phyloP scores from a whole-genome alignment of 208 protist genomes.

The Leptomonas seymouri region DNA sequence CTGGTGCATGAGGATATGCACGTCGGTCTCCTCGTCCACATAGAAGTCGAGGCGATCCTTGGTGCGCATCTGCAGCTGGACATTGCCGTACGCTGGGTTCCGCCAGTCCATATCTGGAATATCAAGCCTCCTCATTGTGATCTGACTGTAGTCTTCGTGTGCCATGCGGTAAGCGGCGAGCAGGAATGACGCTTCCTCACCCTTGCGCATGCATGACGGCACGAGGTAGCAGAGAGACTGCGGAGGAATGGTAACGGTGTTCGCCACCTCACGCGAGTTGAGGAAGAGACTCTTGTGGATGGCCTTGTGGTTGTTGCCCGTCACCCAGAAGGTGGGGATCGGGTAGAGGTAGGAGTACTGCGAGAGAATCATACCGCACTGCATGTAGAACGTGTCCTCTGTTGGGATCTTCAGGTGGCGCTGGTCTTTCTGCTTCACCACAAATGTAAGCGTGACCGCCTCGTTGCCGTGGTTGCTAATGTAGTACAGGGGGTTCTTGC shows the following conservation, averaged over 20 bases:
- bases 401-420: slow-evolving; percentile 46
- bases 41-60: slow-evolving; percentile 85
- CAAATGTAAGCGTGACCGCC: slow-evolving; percentile 41
- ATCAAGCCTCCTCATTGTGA: slow-evolving; percentile 51
- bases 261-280: slow-evolving; percentile 77
- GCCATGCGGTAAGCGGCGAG: slow-evolving; percentile 52
- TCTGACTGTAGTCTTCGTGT: slow-evolving; percentile 41
- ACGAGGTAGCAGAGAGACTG: slow-evolving; percentile 77
- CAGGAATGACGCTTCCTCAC: slow-evolving; percentile 49
- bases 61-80: slow-evolving; percentile 43
- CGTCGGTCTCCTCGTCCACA: slow-evolving; percentile 66
- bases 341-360: slow-evolving; percentile 40
- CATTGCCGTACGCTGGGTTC: slow-evolving; percentile 39
- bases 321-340: slow-evolving; percentile 71
- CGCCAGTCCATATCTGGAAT: slow-evolving; percentile 53
- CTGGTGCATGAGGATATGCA: slow-evolving; percentile 78
- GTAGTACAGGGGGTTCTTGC: slow-evolving; percentile 82
- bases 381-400: slow-evolving; percentile 51
- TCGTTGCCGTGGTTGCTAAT: slow-evolving; percentile 61
- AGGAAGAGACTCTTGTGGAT: slow-evolving; percentile 81
- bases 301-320: slow-evolving; percentile 75
- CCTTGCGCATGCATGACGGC: slow-evolving; percentile 62
- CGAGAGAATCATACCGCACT: slow-evolving; percentile 72
- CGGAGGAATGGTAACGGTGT: slow-evolving; percentile 55
- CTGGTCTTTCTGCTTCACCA: slow-evolving; percentile 77